Evolutionary conservation across 108 stramenopile genomes (phyloP).

Genomic region (Schizochytrium sp.): DNA sequence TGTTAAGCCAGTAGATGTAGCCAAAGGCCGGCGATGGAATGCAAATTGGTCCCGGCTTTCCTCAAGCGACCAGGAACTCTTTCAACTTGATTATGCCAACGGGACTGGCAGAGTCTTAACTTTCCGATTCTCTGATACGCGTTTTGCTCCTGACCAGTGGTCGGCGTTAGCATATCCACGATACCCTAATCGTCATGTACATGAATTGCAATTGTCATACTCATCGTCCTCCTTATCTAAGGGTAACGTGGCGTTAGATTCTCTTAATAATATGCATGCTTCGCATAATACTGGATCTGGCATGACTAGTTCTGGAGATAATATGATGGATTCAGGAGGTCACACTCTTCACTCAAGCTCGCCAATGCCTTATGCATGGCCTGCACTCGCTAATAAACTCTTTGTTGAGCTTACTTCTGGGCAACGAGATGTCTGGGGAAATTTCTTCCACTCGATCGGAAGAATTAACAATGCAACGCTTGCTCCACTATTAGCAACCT

Average conservation of each 20-base stretch:
- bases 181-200: no score
- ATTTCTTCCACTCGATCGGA: not conserved
- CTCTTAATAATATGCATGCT: no score
- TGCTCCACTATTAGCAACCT: not conserved
- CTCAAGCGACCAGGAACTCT: not conserved
- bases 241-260: no score
- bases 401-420: no score
- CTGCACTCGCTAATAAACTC: not conserved
- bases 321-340: no score
- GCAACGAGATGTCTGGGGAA: no score
- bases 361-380: not conserved
- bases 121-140: not conserved
- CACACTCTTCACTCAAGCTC: not conserved
- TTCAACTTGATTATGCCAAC: not conserved
- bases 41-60: not conserved
- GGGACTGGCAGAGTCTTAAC: not conserved
- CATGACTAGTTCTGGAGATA: no score
- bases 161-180: not conserved
- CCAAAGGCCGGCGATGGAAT: not conserved
- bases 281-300: no score
- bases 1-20: no score
- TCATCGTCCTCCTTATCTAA: no score
- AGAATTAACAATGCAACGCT: not conserved
- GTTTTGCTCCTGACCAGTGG: slow-evolving; percentile 32
- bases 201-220: no score